Evolutionary conservation across 305 asterid genomes (phyloP).

Genomic region (Solanum hybrid): DNA sequence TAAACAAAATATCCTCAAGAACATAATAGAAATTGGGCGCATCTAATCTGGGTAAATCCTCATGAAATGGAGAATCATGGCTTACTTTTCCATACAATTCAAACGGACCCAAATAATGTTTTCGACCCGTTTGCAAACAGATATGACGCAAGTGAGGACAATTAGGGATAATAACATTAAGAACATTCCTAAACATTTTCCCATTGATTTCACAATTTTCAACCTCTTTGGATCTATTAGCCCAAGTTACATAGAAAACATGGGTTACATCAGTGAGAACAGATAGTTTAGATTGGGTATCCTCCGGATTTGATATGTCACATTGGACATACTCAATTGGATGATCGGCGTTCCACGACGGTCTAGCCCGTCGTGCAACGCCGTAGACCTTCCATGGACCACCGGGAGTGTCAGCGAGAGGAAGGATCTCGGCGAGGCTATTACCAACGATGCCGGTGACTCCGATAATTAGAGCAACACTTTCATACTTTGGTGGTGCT

Average conservation of each 20-base stretch:
- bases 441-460: slow-evolving; percentile 70
- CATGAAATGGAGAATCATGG: slow-evolving; percentile 44
- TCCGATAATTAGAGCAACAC: slow-evolving; percentile 50
- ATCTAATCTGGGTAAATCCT: slow-evolving; percentile 37
- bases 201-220: slow-evolving; percentile 45
- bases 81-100: slow-evolving; percentile 28
- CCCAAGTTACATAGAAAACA: slow-evolving; percentile 54
- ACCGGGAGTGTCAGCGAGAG: slow-evolving; percentile 56
- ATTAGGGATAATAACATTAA: slow-evolving; percentile 33
- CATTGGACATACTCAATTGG: slow-evolving; percentile 51
- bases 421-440: slow-evolving; percentile 62
- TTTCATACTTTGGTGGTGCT: slow-evolving; percentile 19
- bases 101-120: slow-evolving; percentile 55
- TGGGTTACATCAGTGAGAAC: slow-evolving; percentile 43
- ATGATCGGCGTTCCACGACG: slow-evolving; percentile 46
- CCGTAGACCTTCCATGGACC: slow-evolving; percentile 79
- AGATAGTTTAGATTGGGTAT: slow-evolving; percentile 35
- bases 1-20: slow-evolving; percentile 38
- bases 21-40: slow-evolving; percentile 44
- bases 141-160: slow-evolving; percentile 32
- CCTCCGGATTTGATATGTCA: slow-evolving; percentile 26
- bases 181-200: slow-evolving; percentile 34
- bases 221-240: slow-evolving; percentile 37
- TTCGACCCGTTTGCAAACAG: slow-evolving; percentile 50
- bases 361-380: slow-evolving; percentile 54